Evolutionary conservation across 768 basidiomycete genomes (phyloP).

Genomic region (Trametes villosa): DNA sequence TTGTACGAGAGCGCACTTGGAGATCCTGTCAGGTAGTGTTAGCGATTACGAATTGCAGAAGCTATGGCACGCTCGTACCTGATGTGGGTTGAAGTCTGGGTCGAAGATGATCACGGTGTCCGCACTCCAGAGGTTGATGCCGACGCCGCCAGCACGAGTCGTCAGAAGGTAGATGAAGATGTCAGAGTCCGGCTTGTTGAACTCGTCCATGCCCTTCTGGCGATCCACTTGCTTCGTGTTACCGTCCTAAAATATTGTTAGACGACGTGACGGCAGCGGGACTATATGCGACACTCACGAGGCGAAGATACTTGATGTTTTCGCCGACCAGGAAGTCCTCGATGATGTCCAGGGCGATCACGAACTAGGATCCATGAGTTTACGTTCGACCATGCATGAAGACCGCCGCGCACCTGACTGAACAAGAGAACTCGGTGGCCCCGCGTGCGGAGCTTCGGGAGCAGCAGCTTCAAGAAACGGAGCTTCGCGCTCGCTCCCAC

Average conservation of each 20-base stretch:
- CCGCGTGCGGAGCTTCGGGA: slow-evolving; percentile 82
- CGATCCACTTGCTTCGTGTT: slow-evolving; percentile 82
- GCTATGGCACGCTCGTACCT: slow-evolving; percentile 48
- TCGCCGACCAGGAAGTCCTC: slow-evolving; percentile 90
- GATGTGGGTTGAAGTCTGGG: slow-evolving; percentile 98
- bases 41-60: background rate
- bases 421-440: slow-evolving; percentile 92
- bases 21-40: slow-evolving; percentile 62
- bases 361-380: slow-evolving; percentile 59
- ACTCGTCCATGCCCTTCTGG: slow-evolving; percentile 94
- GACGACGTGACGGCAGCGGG: no score
- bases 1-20: slow-evolving; percentile 60
- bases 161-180: slow-evolving; percentile 90
- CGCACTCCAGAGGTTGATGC: slow-evolving; percentile 88
- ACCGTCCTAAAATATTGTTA: slow-evolving; percentile 66
- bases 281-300: slow-evolving; percentile 55
- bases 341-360: slow-evolving; percentile 82
- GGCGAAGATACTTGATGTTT: slow-evolving; percentile 74
- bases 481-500: slow-evolving; percentile 88
- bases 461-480: slow-evolving; percentile 69
- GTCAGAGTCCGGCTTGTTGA: slow-evolving; percentile 86
- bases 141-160: slow-evolving; percentile 92
- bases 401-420: slow-evolving; percentile 65
- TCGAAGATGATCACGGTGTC: slow-evolving; percentile 95
- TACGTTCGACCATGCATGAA: background rate